phyloP scores from a whole-genome alignment of 345 rosid species.

The Eucalyptus pauciflora region DNA sequence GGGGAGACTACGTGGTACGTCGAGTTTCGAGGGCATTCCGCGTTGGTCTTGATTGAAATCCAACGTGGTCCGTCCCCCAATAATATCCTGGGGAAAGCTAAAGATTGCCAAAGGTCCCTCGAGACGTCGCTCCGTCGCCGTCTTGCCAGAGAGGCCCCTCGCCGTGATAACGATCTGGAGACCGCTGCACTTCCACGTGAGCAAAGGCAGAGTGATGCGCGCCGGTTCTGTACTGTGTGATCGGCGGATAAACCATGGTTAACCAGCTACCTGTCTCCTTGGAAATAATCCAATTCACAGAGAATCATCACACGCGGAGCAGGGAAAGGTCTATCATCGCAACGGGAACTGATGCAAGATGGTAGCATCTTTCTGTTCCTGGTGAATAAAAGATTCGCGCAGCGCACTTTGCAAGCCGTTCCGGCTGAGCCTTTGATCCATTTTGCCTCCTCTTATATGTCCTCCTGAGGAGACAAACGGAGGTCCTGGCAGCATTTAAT shows the following conservation, averaged over 20 bases:
- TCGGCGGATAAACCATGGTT: background rate
- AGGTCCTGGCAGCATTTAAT: background rate
- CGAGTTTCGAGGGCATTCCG: background rate
- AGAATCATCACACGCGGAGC: background rate
- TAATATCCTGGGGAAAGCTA: background rate
- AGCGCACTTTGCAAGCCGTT: background rate
- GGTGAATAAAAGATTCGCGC: background rate
- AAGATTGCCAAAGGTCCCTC: background rate
- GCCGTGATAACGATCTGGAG: background rate
- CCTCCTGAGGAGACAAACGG: background rate
- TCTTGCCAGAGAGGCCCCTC: background rate
- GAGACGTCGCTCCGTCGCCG: background rate
- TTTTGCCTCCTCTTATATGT: background rate
- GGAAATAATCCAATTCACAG: background rate
- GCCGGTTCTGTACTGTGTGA: background rate
- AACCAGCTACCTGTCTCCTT: background rate
- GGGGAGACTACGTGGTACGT: background rate
- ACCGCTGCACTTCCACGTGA: background rate
- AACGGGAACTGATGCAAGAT: background rate
- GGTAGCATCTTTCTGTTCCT: background rate
- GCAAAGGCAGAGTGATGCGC: background rate
- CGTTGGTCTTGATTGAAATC: background rate
- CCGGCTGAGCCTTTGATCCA: background rate
- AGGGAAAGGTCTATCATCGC: background rate
- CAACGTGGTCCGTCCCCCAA: background rate